phyloP scores from a whole-genome alignment of 2,329 filamentous ascomycete species.

The Daldinia sp. region DNA sequence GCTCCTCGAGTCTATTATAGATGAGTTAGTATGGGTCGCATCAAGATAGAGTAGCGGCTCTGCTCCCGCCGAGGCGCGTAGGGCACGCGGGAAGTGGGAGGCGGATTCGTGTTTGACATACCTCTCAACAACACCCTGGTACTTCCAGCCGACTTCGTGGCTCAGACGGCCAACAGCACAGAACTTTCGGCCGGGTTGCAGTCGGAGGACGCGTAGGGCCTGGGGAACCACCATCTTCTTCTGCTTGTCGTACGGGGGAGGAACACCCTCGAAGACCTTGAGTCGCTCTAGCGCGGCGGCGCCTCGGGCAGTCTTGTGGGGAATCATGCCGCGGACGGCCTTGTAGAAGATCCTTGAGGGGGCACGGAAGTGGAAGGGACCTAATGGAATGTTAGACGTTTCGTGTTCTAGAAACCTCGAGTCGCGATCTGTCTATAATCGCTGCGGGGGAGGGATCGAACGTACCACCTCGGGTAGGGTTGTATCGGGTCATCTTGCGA shows the following conservation, averaged over 20 bases:
- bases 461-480: slow-evolving; percentile 97
- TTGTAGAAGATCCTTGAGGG: slow-evolving; percentile 99
- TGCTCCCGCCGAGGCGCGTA: not conserved
- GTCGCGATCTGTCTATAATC: slow-evolving; percentile 27
- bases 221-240: slow-evolving; percentile 99
- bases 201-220: slow-evolving; percentile 92
- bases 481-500: slow-evolving; percentile 99
- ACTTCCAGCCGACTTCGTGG: slow-evolving; percentile 99
- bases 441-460: slow-evolving; percentile 45
- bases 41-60: not conserved
- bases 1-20: slow-evolving; percentile 86
- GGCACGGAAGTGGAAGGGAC: slow-evolving; percentile 99
- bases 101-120: slow-evolving; percentile 61
- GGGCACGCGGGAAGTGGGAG: not conserved
- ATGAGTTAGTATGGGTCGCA: slow-evolving; percentile 30
- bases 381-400: slow-evolving; percentile 56
- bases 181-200: slow-evolving; percentile 99
- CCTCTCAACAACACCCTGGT: slow-evolving; percentile 98
- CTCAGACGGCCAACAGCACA: slow-evolving; percentile 98
- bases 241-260: slow-evolving; percentile 99
- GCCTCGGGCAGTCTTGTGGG: slow-evolving; percentile 99
- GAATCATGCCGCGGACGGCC: slow-evolving; percentile 99
- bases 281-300: slow-evolving; percentile 96
- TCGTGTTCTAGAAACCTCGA: not conserved
- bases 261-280: slow-evolving; percentile 99